Conservation (phyloP, 1,139 yeast species). For the Magnusiomyces fungicola region DNA sequence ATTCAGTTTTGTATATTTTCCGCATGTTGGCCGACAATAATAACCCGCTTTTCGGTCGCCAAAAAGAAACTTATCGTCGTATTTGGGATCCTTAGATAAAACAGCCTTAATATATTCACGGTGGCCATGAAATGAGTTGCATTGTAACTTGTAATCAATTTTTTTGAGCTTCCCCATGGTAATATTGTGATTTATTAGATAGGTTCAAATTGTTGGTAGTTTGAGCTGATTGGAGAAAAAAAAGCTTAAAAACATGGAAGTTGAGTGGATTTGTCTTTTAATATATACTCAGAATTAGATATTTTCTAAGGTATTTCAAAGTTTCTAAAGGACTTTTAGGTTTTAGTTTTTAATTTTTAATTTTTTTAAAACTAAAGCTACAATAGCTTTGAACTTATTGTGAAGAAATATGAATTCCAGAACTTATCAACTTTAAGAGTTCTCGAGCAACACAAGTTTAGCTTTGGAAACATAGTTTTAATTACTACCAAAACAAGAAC, state of each 20-base stretch:
- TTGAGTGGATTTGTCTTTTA: not conserved
- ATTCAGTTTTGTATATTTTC: not conserved
- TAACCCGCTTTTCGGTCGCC: not conserved
- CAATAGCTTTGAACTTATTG: too few species aligned
- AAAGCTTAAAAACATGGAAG: not conserved
- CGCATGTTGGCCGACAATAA: slow-evolving; percentile 1
- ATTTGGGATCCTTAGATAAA: not conserved
- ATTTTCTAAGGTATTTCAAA: not conserved
- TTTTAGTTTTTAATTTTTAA: not conserved
- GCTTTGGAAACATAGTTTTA: too few species aligned
- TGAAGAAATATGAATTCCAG: too few species aligned
- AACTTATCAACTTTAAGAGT: too few species aligned
- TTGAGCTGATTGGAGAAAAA: not conserved
- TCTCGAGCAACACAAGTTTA: too few species aligned
- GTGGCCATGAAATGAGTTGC: not conserved
- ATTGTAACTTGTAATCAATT: not conserved
- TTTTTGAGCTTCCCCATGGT: not conserved
- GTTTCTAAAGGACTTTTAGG: not conserved
- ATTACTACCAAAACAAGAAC: too few species aligned
- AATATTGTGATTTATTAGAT: not conserved
- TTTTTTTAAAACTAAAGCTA: too few species aligned
- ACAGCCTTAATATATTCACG: not conserved
- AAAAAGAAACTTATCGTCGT: not conserved
- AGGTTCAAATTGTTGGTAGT: not conserved
- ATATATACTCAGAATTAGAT: not conserved